Evolutionary conservation across 306 rosid genomes (phyloP), one percentile per base, ranked within the genome.

Genomic region (Sicyos baderoa): DNA sequence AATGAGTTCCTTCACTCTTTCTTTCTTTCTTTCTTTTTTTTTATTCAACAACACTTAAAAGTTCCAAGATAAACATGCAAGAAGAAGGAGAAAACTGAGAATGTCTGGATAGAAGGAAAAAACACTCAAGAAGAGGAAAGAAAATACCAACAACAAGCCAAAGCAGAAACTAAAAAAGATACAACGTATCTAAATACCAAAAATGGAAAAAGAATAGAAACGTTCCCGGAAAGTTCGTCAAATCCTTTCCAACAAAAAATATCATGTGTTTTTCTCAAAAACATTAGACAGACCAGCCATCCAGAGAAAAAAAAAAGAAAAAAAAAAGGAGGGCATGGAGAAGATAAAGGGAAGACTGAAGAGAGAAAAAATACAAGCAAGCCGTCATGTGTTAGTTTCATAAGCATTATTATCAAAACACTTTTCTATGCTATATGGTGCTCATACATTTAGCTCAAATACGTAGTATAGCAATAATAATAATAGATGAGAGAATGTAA

Each of bases 361-460:
- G 60, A 23, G 42, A 25, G 7, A 25, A 9, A 25, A 25, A 57
- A 57, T 25, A 57, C 45, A 29, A n/a, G 35, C 47, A 1, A 59
- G 44, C 65, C 45, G 32, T 32, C 47, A 16, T 60, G 66, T 7
- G 14, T 0, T 16, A 19, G 50, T 64, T 64, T 64, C 70, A 44
- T 18, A 64, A 44, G 16, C 70, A 64, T 12, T 44, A 17, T 21
- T 13, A 40, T 37, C 29, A 62, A 6, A 44, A 44, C 51, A 44
- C 54, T 64, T 10, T 27, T 12, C 27, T 64, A 12, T 64, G 15
- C 37, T 18, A 14, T 19, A 64, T 3, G 12, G 54, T 45, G 54
- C 71, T 63, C 70, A 63, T 42, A 17, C 52, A 44, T 19, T 42
- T 18, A 42, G 53, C 70, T 63, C n/a, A 63, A 5, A 42, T 63